These are phyloP conservation scores for Isabelozyma heimii DNA, from an alignment of 805 yeast genomes.

Conservation along the genomic window DNA sequence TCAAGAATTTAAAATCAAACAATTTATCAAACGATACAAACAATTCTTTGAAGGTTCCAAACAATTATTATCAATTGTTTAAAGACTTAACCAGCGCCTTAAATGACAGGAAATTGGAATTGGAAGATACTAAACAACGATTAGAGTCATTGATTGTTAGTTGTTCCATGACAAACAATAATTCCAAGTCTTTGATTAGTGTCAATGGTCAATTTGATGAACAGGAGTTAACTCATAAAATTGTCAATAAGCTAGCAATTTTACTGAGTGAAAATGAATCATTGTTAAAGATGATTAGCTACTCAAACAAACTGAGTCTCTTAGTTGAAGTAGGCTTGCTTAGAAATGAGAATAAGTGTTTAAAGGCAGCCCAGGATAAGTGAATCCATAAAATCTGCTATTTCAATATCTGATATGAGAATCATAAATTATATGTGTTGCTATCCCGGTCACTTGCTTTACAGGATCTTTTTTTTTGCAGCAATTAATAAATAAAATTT, in stretches of 20 bases:
- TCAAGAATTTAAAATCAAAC: constrained; percentile 11
- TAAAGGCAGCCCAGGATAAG: background rate
- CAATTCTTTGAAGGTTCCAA: constrained; percentile 31
- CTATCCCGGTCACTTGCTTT: background rate
- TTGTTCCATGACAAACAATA: constrained; percentile 18
- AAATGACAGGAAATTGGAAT: constrained; percentile 46
- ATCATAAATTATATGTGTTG: background rate
- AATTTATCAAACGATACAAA: constrained; percentile 1
- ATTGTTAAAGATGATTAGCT: constrained; percentile 67
- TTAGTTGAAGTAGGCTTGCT: constrained; percentile 66
- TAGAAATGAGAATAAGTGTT: constrained; percentile 31
- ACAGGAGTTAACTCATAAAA: constrained; percentile 71
- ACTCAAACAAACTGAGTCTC: constrained; percentile 71
- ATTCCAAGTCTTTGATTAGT: constrained; percentile 21
- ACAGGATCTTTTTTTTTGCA: background rate
- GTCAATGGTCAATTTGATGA: constrained; percentile 66
- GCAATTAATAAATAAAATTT: background rate
- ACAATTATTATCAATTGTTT: constrained; percentile 45
- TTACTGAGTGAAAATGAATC: constrained; percentile 69
- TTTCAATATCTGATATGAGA: no score
- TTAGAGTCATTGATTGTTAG: constrained; percentile 56
- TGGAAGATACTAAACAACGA: constrained; percentile 58
- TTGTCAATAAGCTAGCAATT: constrained; percentile 57
- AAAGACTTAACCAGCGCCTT: constrained; percentile 47
- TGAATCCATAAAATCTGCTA: no score